Base-by-base conservation (phyloP, 23 red algal genomes). In the Chondrus crispus region DNA sequence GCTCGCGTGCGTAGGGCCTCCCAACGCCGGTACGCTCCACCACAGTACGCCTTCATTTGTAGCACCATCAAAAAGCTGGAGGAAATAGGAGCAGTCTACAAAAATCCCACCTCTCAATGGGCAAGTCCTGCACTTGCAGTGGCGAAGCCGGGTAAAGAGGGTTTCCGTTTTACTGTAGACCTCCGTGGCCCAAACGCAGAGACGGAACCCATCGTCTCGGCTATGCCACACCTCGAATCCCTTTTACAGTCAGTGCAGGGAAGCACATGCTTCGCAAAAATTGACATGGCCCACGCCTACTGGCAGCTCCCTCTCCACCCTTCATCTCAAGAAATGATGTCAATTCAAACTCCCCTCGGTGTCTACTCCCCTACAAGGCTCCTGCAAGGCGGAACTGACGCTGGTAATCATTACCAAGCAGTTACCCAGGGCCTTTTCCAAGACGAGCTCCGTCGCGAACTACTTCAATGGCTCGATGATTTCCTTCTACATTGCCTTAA, bases 391-490 rank as follows among this genome's bases (percentile, higher is more conserved):
- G 47, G 39, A 36, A 83, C 46, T 14, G 70, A 90, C 1, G 12
- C 85, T 76, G 68, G 70, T 5, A 88, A 88, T n/a, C 85, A 74
- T 42, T 88, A 18, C 24, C 69, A 90, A 39, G 19, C 86, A 41
- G 33, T 75, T 2, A 80, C 86, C 32, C 52, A 51, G 60, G 46
- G 14, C 24, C 24, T 10, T 18, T 68, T 90, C 4, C 13, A 2
- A 30, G 71, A 58, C 4, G 7, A 1, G 29, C 4, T 63, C 5
- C 30, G 33, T 12, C 29, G 68, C 42, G 30, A 14, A 11, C 46
- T 87, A 1, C 33, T 55, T 33, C 33, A 90, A 48, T 79, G 68
- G 85, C n/a, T 75, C 28, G 58, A 80, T 41, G 70, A 79, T 80
- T 90, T 90, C 40, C 53, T 72, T 24, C 47, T 90, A 28, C 73